Evolutionary conservation across 1,284 basidiomycete genomes (phyloP).

Genomic region (Sphagnurus paluster): DNA sequence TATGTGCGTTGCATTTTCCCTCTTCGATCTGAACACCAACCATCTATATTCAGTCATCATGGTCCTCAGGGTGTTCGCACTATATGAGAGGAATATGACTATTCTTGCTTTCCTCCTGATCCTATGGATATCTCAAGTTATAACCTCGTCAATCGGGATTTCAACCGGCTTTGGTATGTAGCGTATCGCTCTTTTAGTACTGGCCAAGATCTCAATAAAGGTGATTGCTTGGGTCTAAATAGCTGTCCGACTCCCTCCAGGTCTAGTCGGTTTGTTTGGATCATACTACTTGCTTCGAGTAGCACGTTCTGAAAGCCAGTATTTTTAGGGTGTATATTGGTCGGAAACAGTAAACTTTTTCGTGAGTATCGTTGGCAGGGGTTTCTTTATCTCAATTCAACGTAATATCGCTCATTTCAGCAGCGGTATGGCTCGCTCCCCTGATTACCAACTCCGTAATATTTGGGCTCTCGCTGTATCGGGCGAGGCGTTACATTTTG

Average conservation of each 20-base stretch:
- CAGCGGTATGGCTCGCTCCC: slow-evolving; percentile 28
- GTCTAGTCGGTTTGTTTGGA: slow-evolving; percentile 18
- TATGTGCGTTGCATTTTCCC: not conserved
- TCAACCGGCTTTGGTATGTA: slow-evolving; percentile 22
- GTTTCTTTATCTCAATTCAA: not conserved
- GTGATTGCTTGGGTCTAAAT: not conserved
- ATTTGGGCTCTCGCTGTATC: slow-evolving; percentile 27
- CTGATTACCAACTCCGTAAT: slow-evolving; percentile 28
- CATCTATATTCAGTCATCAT: slow-evolving; percentile 22
- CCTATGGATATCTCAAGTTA: slow-evolving; percentile 23
- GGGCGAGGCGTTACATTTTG: slow-evolving; percentile 18
- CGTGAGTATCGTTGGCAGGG: slow-evolving; percentile 13
- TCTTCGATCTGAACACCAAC: not conserved
- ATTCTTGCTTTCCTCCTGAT: slow-evolving; percentile 20
- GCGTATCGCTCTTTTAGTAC: too few species aligned
- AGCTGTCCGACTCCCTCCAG: slow-evolving; percentile 15
- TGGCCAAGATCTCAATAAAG: not conserved
- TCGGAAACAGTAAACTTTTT: slow-evolving; percentile 19
- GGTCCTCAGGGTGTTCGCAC: slow-evolving; percentile 30
- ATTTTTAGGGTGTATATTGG: slow-evolving; percentile 25
- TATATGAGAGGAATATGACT: slow-evolving; percentile 21
- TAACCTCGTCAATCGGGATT: slow-evolving; percentile 22
- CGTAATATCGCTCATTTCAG: slow-evolving; percentile 8
- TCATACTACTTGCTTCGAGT: not conserved
- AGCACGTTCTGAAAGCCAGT: not conserved